These are phyloP conservation scores for Ramularia collo-cygni DNA, from an alignment of 2,329 filamentous ascomycete genomes.

Conservation along the genomic window DNA sequence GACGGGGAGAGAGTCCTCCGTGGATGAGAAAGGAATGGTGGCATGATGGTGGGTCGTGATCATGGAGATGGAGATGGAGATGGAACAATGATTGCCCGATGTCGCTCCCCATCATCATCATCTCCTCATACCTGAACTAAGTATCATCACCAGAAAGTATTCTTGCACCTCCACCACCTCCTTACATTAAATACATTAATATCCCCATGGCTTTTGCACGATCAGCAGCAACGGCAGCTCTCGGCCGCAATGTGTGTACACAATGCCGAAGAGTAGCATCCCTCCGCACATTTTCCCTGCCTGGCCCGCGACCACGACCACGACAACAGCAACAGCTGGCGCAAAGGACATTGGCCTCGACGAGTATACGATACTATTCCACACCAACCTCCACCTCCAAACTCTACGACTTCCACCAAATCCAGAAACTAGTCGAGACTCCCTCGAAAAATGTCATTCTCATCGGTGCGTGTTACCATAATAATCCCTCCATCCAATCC, in stretches of 20 bases:
- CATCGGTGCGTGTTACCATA: conserved; percentile 21
- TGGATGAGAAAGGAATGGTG: no score
- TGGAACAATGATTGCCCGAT: no score
- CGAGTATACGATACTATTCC: conserved; percentile 32
- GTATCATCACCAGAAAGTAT: no score
- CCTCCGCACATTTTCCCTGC: not conserved
- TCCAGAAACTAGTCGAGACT: conserved; percentile 31
- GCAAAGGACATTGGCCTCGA: conserved; percentile 10
- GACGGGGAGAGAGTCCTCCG: no score
- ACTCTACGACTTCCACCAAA: conserved; percentile 36
- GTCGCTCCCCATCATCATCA: no score
- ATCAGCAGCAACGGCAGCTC: conserved; percentile 15
- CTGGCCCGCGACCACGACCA: not conserved
- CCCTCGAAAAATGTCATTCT: conserved; percentile 27
- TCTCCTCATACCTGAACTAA: no score
- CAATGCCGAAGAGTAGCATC: conserved; percentile 5
- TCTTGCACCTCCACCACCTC: no score
- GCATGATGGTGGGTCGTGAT: no score
- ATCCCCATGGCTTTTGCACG: conserved; percentile 19
- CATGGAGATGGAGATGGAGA: no score
- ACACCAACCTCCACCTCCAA: conserved; percentile 28
- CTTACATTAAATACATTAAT: not conserved
- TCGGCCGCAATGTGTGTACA: conserved; percentile 9
- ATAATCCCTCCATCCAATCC: not conserved
- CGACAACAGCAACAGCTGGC: not conserved